Conservation (phyloP, 768 basidiomycete genomes). For the Tulasnella sp. region DNA sequence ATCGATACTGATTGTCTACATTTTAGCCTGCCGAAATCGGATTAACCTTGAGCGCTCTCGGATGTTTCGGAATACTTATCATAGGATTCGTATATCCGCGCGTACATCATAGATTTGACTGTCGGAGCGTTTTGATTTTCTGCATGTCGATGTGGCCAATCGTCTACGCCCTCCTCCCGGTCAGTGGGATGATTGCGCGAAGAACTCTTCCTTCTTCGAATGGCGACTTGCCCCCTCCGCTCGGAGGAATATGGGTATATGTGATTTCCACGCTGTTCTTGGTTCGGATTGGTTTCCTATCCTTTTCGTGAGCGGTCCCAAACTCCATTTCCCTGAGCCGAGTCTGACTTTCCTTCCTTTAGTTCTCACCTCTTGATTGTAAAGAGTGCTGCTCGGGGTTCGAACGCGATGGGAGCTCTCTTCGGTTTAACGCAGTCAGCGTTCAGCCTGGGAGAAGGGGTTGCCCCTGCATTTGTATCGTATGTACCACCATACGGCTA, state of each 20-base stretch:
- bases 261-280: constrained; percentile 21
- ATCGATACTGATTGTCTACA: not conserved
- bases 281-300: constrained; percentile 9
- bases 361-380: constrained; percentile 13
- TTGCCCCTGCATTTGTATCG: constrained; percentile 26
- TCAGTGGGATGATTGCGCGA: constrained; percentile 36
- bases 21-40: constrained; percentile 39
- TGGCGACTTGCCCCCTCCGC: not conserved
- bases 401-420: not conserved
- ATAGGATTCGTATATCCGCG: constrained; percentile 37
- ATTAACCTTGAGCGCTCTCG: constrained; percentile 33
- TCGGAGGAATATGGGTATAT: constrained; percentile 32
- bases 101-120: constrained; percentile 36
- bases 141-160: constrained; percentile 38
- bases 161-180: constrained; percentile 34
- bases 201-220: not conserved
- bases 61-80: constrained; percentile 34
- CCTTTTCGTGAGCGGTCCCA: constrained; percentile 22
- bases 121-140: constrained; percentile 32
- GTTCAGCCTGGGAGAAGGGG: constrained; percentile 8
- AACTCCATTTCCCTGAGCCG: not conserved
- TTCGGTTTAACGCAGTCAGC: constrained; percentile 29
- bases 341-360: not conserved
- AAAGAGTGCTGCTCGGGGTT: not conserved
- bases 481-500: not conserved